These are phyloP conservation scores for Leccinum subspadiceum DNA, from an alignment of 1,284 basidiomycete species.

Conservation along the genomic window DNA sequence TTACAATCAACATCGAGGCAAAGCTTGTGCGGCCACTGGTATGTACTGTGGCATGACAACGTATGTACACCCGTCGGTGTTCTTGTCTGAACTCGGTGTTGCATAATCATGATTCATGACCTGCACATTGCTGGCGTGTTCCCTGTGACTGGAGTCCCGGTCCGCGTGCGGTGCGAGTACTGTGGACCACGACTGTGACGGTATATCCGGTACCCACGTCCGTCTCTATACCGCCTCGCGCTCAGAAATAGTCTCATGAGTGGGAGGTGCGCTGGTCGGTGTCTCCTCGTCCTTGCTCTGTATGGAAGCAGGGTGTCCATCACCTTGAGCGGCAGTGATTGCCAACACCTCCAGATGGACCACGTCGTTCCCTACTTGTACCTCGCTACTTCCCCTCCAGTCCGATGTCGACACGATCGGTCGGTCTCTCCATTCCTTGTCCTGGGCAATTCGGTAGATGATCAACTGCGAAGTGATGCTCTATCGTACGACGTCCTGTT, in stretches of 20 bases:
- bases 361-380: background rate
- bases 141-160: background rate
- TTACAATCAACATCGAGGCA: no score
- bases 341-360: background rate
- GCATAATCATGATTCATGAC: background rate
- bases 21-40: no score
- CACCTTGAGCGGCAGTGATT: background rate
- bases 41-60: background rate
- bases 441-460: constrained; percentile 26
- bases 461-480: constrained; percentile 23
- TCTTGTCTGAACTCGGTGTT: background rate
- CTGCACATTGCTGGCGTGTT: background rate
- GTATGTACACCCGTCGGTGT: background rate
- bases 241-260: background rate
- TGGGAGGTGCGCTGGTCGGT: background rate
- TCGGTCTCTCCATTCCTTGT: constrained; percentile 19
- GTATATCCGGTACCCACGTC: background rate
- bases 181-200: background rate
- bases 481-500: constrained; percentile 4
- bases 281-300: constrained; percentile 8
- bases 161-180: background rate
- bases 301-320: background rate
- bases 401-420: constrained; percentile 11
- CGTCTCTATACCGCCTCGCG: constrained; percentile 3
- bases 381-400: constrained; percentile 17